Evolutionary conservation across 2,329 filamentous ascomycete genomes (phyloP), one percentile per base, ranked within the genome.

Genomic region (Colletotrichum ledebouriae): DNA sequence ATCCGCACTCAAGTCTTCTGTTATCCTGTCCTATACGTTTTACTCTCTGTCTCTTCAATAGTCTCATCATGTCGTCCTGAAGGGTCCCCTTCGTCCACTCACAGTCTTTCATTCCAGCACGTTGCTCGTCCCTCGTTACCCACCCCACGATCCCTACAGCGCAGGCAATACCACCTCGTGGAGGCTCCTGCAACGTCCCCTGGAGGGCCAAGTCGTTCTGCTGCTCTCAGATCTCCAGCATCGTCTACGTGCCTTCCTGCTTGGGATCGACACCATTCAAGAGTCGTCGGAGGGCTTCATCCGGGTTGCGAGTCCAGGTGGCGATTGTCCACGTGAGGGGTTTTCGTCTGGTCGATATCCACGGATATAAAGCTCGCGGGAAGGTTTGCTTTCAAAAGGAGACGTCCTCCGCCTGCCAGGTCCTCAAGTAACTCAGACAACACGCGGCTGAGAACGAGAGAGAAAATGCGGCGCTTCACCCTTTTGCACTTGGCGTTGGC

Each of bases 61-160:
- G n/a, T 20, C 39, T 29, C 41, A 15, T 65, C 55, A 44, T 34
- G 55, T 56, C 56, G 25, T 56, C 22, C 57, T 44, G 20, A 46
- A 34, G 11, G 6, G 13, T 39, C 20, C n/a, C n/a, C 49, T 29
- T 57, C 39, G 44, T 67, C 67, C 67, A 69, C 42, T 69, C 57
- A 67, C 15, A 58, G 39, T 63, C 63, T 52, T 39, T 63, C 37
- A n/a, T 42, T 63, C 17, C 17, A 20, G 52, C 67, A 69, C 67
- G 63, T 69, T 69, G 55, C 62, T 25, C 34, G 50, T 56, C 66
- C 47, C 61, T 56, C 49, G 15, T 66, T 60, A 46, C 49, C 34
- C 41, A 42, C 61, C 49, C 55, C 42, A 50, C 56, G 34, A 49
- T 17, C 61, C 55, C 29, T 39, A 37, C 55, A 65, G 61, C 42